Evolutionary conservation across 306 rosid genomes (phyloP), one percentile per base, ranked within the genome.

Genomic region (Gillenia trifoliata): DNA sequence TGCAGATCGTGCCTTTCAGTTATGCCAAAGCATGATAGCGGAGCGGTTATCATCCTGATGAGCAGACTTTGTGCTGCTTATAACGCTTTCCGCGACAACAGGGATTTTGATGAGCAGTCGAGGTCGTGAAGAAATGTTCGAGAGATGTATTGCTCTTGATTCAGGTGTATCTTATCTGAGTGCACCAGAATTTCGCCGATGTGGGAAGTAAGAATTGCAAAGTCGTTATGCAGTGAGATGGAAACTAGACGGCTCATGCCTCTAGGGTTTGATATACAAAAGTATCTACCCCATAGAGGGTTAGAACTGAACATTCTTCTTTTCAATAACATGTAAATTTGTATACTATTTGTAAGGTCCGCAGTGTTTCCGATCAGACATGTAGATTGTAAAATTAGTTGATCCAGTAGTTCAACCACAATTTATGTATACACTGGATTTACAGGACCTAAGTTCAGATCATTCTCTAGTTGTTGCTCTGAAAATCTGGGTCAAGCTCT

Each of bases 51-150:
- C 84, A 40, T 78, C 97, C 92, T 1, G 73, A 87, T 75, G 84
- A 73, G 73, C 71, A 75, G 25, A 88, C 90, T 78, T 86, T 88
- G 63, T 66, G 66, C 83, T 89, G 88, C 38, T 91, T 81, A 59
- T 91, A 29, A 78, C 89, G 20, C 49, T 6, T 91, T 91, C 65
- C 81, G 92, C 81, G 73, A 64, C 69, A 86, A 84, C 59, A 83
- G 85, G 64, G 98, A 93, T 78, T 91, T 82, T 68, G 96, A 91
- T 72, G 96, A 93, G 96, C 93, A 65, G 83, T 83, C 30, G 80
- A 88, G 76, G 76, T 86, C 25, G 72, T 91, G 86, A 76, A 78
- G 97, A 89, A 81, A 88, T 91, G 97, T 55, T 83, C 73, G 79
- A 78, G 64, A 88, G 90, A 80, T 74, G 56, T 47, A 66, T 82